Evolutionary conservation across 139 green algal genomes (phyloP).

Genomic region (Monoraphidium neglectum): DNA sequence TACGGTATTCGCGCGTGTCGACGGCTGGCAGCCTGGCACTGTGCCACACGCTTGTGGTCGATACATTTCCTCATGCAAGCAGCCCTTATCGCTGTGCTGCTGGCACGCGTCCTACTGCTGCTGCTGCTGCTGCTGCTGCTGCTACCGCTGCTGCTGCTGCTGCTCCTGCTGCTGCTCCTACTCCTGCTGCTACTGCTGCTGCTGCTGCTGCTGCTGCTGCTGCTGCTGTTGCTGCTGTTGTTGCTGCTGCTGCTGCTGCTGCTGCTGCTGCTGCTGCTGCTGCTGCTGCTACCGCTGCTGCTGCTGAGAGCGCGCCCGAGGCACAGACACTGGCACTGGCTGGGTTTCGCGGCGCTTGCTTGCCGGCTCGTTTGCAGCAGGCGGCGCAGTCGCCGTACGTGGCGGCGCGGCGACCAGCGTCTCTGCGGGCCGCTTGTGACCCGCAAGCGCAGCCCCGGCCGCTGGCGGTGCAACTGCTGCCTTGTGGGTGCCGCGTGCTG

Average conservation of each 20-base stretch:
- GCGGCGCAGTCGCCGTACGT: not conserved
- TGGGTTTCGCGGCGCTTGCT: not conserved
- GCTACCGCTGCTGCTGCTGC: not conserved
- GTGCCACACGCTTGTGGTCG: too few species aligned
- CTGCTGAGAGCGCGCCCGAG: not conserved
- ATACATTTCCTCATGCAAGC: too few species aligned
- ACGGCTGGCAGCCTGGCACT: too few species aligned
- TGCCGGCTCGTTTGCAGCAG: not conserved
- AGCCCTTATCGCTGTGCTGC: not conserved
- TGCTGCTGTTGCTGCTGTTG: not conserved
- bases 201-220: not conserved
- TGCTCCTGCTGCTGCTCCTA: not conserved
- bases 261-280: not conserved
- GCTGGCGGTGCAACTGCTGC: not conserved
- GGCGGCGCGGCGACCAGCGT: too few species aligned
- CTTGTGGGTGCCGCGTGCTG: too few species aligned
- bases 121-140: not conserved
- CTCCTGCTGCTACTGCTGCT: not conserved
- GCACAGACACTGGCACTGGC: not conserved
- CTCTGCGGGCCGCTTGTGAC: too few species aligned
- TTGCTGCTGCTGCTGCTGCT: not conserved
- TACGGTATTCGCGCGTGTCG: too few species aligned
- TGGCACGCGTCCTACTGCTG: not conserved
- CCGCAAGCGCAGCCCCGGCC: not conserved
- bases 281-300: constrained; percentile 19